phyloP scores from a whole-genome alignment of 495 filamentous ascomycete species.

The Viridothelium virens region DNA sequence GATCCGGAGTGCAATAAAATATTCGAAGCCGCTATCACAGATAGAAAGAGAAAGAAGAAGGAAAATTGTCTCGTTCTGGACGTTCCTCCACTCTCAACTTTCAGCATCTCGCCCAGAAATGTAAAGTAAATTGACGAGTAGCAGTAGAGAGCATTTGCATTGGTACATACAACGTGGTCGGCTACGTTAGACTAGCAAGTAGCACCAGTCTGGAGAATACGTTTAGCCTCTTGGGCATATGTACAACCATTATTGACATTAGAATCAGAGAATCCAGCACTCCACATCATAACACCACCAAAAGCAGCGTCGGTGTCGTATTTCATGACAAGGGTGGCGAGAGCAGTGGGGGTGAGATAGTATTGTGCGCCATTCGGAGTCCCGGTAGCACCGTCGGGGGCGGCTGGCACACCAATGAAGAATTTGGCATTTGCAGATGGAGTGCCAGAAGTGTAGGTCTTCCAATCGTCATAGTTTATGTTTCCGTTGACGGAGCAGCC shows the following conservation, averaged over 20 bases:
- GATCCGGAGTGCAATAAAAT: no score
- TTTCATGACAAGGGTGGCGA: constrained; percentile 40
- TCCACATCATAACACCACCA: constrained; percentile 65
- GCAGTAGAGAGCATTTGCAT: no score
- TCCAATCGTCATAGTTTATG: constrained; percentile 37
- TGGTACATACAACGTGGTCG: background rate
- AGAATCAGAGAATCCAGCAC: constrained; percentile 38
- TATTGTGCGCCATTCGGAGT: constrained; percentile 22
- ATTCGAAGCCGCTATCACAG: no score
- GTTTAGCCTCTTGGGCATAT: constrained; percentile 37
- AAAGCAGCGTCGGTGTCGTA: constrained; percentile 48
- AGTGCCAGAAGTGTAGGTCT: constrained; percentile 27
- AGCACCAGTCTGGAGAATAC: constrained; percentile 27
- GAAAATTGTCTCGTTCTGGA: no score
- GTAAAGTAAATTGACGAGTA: no score
- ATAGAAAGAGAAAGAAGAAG: no score
- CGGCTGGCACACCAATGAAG: constrained; percentile 39
- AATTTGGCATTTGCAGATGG: constrained; percentile 34
- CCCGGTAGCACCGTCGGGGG: constrained; percentile 28
- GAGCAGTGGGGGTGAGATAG: constrained; percentile 46
- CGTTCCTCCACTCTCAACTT: no score
- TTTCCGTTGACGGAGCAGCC: constrained; percentile 48
- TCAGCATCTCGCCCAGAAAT: no score
- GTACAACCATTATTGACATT: constrained; percentile 39
- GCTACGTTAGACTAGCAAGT: background rate